Evolutionary conservation across 306 rosid genomes (phyloP).

Genomic region (Crataegus laevigata): DNA sequence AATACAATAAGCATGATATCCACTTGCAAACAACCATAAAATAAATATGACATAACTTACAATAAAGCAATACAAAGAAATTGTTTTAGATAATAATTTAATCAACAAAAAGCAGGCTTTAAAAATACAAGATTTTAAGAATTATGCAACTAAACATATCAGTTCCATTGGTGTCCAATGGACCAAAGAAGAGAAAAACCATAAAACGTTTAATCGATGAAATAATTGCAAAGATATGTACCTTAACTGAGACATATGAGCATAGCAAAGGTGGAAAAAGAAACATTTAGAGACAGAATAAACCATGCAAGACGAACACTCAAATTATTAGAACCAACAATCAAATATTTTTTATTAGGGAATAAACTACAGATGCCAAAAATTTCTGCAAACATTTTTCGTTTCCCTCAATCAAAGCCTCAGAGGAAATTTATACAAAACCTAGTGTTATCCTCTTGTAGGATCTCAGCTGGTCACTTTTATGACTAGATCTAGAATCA

Average conservation of each 20-base stretch:
- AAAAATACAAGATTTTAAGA: neutral
- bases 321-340: neutral
- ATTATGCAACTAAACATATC: neutral
- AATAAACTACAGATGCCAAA: neutral
- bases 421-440: neutral
- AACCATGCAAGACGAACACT: neutral
- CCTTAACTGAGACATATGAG: too few relatives aligned
- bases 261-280: neutral
- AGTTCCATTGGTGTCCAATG: neutral
- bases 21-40: neutral
- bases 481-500: neutral
- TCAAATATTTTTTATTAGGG: neutral
- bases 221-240: neutral
- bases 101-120: neutral
- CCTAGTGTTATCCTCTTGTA: neutral
- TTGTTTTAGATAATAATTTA: neutral
- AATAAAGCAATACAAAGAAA: neutral
- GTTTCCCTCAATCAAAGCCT: neutral
- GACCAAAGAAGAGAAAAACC: neutral
- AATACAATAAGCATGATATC: neutral
- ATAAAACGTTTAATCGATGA: neutral
- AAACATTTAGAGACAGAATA: neutral
- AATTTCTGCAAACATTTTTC: neutral
- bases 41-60: neutral
- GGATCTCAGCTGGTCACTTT: neutral